Evolutionary conservation across 2,329 filamentous ascomycete genomes (phyloP).

Genomic region (Phyllosticta citribraziliensis): DNA sequence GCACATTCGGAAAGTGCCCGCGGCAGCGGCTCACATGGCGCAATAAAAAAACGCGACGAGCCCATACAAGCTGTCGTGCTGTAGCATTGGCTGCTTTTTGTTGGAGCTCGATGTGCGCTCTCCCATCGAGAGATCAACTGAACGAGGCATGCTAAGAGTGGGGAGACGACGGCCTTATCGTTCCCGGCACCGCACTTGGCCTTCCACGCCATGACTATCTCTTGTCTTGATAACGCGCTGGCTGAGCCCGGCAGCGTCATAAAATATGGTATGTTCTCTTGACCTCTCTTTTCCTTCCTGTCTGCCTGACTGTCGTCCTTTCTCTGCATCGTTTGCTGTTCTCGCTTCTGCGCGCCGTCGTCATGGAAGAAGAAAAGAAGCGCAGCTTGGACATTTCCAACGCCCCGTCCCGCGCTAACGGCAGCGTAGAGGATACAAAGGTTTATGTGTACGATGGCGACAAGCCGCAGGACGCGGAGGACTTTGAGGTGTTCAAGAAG

Average conservation of each 20-base stretch:
- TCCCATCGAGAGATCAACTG: not conserved
- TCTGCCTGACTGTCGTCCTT: not conserved
- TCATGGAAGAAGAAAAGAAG: constrained; percentile 10
- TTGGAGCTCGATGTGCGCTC: not conserved
- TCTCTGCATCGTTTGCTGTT: not conserved
- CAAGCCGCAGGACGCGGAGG: constrained; percentile 16
- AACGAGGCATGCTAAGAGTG: not conserved
- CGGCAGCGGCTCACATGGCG: too few relatives aligned
- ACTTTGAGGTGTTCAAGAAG: constrained; percentile 42
- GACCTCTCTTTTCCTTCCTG: too few relatives aligned
- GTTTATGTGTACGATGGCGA: constrained; percentile 6
- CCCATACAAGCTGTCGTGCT: not conserved
- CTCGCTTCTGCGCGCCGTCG: not conserved
- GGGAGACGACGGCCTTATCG: not conserved
- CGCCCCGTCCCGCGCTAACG: not conserved
- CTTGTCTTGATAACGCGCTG: not conserved
- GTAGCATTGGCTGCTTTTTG: not conserved
- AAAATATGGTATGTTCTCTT: not conserved
- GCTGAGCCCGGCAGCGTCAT: not conserved
- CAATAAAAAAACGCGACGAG: too few relatives aligned
- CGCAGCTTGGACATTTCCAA: constrained; percentile 9
- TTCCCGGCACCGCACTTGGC: not conserved
- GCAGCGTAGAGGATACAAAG: constrained; percentile 12
- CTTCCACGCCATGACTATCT: not conserved
- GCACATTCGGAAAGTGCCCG: too few relatives aligned